Evolutionary conservation across 2,329 filamentous ascomycete species (phyloP).

Genomic region (Ceratocystis lukuohia): DNA sequence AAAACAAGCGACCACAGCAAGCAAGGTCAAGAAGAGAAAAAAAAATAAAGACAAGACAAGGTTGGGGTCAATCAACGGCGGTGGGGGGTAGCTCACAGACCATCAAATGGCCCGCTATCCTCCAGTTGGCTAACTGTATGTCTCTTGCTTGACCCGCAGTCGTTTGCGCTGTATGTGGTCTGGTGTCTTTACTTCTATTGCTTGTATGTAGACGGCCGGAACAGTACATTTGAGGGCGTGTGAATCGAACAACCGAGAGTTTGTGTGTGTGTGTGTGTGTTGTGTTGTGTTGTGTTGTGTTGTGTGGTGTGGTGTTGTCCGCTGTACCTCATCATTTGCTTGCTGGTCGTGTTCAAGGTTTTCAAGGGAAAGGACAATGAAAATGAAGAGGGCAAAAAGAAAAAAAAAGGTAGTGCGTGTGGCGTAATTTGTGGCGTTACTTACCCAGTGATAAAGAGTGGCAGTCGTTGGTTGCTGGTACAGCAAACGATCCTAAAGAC

Average conservation of each 20-base stretch:
- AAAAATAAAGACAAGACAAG: not conserved
- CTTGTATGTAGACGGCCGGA: not conserved
- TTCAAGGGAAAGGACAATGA: too few relatives aligned
- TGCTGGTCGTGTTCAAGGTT: too few relatives aligned
- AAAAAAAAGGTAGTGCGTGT: not conserved
- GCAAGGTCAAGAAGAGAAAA: not conserved
- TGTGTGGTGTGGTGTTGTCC: too few relatives aligned
- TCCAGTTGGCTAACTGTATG: not conserved
- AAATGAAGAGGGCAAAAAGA: too few relatives aligned
- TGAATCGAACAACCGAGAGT: not conserved
- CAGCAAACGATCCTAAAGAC: not conserved
- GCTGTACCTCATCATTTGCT: too few relatives aligned
- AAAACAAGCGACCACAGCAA: not conserved
- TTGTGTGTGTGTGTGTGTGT: not conserved
- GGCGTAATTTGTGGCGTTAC: not conserved
- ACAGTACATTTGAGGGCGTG: not conserved
- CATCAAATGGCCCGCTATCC: not conserved
- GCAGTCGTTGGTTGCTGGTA: not conserved
- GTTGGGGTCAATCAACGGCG: not conserved
- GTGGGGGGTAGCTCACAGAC: not conserved
- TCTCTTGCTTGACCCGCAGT: not conserved
- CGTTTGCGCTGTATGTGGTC: not conserved
- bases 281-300: too few relatives aligned
- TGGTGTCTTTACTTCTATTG: not conserved
- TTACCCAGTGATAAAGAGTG: not conserved